Conservation (phyloP, 2,329 filamentous ascomycete species). For the Hirsutella minnesotensis region DNA sequence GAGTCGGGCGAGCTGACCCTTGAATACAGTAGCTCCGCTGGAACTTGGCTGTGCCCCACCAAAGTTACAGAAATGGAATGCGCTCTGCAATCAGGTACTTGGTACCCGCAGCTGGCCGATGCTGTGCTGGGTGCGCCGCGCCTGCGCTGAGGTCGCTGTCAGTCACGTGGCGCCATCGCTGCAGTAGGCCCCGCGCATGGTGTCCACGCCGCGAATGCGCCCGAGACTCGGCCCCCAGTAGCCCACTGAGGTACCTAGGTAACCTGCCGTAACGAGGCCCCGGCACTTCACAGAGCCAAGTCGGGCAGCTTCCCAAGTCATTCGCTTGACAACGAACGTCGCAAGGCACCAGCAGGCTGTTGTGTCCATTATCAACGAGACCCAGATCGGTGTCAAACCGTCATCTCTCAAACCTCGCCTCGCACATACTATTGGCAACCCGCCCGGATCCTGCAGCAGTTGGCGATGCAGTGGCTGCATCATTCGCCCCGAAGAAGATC, state of each 20-base stretch:
- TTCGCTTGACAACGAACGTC: neutral
- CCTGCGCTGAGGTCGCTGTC: neutral
- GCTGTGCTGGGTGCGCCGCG: too few species aligned
- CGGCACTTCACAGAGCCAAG: neutral
- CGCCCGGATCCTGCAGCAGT: neutral
- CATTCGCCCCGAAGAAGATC: constrained; percentile 7
- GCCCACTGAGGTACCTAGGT: too few species aligned
- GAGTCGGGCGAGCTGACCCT: neutral
- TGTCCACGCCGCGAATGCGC: neutral
- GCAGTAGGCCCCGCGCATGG: too few species aligned
- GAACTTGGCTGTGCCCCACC: constrained; percentile 4
- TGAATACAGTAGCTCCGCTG: neutral
- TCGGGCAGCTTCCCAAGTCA: too few species aligned
- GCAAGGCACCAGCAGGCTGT: neutral
- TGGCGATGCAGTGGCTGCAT: constrained; percentile 2
- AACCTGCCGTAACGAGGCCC: neutral
- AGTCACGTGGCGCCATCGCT: neutral
- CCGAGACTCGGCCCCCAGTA: neutral
- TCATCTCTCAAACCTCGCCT: too few species aligned
- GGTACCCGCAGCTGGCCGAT: too few species aligned
- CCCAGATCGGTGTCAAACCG: neutral
- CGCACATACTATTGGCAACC: neutral
- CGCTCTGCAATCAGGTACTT: too few species aligned
- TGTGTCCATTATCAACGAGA: neutral
- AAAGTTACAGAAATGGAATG: neutral